phyloP scores from a whole-genome alignment of 73 alveolate species.

The Breviolum minutum region DNA sequence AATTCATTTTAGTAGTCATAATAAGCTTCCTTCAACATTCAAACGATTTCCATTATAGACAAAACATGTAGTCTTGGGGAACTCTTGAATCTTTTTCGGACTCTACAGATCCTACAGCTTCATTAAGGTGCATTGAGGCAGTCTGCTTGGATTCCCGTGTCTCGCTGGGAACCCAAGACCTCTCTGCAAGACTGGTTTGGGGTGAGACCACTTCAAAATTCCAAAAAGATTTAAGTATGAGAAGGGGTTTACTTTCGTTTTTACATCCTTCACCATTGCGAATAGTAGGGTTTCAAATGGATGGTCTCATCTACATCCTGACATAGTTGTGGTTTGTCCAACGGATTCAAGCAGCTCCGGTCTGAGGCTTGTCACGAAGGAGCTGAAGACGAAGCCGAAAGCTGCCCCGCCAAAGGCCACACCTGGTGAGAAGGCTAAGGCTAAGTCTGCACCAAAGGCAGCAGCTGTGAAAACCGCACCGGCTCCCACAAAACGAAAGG shows the following conservation, averaged over 20 bases:
- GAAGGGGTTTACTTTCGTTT: background rate
- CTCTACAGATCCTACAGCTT: no score
- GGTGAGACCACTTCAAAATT: background rate
- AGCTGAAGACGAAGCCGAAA: background rate
- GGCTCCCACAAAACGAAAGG: background rate
- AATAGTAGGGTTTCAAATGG: background rate
- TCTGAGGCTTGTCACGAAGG: constrained; percentile 27
- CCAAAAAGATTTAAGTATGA: background rate
- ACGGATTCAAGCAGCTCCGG: no score
- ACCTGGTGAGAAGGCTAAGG: background rate
- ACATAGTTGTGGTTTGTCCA: background rate
- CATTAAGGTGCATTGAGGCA: constrained; percentile 41
- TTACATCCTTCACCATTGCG: background rate
- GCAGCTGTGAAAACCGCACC: no score
- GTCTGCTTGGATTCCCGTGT: constrained; percentile 20
- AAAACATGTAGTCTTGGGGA: no score
- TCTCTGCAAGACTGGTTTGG: no score
- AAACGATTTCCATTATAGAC: background rate
- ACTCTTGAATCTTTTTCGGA: no score
- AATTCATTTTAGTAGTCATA: background rate
- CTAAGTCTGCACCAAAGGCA: background rate
- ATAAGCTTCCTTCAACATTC: background rate
- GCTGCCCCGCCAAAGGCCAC: background rate
- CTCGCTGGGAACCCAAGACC: background rate
- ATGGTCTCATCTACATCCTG: no score